These are phyloP conservation scores for Amanita jacksonii DNA, from an alignment of 768 basidiomycete genomes.

Conservation along the genomic window DNA sequence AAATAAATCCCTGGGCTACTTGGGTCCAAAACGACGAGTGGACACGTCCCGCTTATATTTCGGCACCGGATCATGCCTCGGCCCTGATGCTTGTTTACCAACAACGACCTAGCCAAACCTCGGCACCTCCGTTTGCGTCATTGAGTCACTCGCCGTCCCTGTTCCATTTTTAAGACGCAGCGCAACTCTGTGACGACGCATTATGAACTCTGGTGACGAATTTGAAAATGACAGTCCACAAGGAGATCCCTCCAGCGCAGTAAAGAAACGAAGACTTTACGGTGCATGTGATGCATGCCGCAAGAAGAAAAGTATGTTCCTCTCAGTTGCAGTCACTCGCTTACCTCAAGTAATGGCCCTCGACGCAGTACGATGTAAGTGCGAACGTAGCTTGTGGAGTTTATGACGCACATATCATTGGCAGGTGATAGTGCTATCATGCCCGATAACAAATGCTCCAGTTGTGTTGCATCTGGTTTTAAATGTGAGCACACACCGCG, in stretches of 20 bases:
- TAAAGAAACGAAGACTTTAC: conserved; percentile 32
- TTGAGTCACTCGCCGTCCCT: no score
- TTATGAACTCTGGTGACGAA: conserved; percentile 13
- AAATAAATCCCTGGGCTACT: no score
- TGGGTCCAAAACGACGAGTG: no score
- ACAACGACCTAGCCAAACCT: no score
- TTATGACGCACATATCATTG: conserved; percentile 4
- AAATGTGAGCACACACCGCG: conserved; percentile 50
- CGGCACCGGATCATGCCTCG: neutral
- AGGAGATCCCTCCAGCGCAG: conserved; percentile 5
- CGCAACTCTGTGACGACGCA: no score
- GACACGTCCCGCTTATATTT: no score
- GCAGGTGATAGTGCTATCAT: conserved; percentile 54
- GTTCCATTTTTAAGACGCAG: no score
- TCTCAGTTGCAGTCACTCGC: neutral
- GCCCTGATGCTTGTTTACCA: no score
- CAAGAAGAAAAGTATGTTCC: conserved; percentile 29
- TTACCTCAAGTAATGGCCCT: neutral
- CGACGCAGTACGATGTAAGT: conserved; percentile 30
- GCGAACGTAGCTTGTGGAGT: neutral
- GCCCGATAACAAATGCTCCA: conserved; percentile 45
- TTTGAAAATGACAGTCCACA: conserved; percentile 9
- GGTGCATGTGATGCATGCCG: conserved; percentile 40
- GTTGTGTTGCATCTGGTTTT: conserved; percentile 38
- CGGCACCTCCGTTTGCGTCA: no score